These are phyloP conservation scores for Myxozyma monticola DNA, from an alignment of 805 yeast genomes.

Conservation along the genomic window DNA sequence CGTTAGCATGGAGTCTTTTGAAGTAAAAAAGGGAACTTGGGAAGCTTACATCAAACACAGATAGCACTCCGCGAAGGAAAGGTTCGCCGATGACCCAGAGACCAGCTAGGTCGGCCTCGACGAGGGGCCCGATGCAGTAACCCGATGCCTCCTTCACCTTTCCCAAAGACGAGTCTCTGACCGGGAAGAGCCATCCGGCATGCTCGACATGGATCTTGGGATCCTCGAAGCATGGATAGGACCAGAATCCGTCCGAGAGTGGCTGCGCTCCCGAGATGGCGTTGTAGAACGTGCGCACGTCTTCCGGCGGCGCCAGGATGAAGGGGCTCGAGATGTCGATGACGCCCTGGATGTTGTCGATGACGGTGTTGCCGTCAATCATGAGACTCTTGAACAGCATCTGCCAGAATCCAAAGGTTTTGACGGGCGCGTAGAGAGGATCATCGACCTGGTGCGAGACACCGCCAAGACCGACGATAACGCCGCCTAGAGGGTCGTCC, in stretches of 20 bases:
- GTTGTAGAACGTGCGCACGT: slow-evolving; percentile 27
- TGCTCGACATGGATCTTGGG: slow-evolving; percentile 29
- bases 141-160: slow-evolving; percentile 30
- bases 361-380: slow-evolving; percentile 25
- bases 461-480: slow-evolving; percentile 23
- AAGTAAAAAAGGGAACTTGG: too few species aligned
- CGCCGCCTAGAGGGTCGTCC: slow-evolving; percentile 15
- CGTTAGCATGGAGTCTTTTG: too few species aligned
- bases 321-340: slow-evolving; percentile 24
- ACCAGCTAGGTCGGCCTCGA: slow-evolving; percentile 28
- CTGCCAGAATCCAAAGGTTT: slow-evolving; percentile 30
- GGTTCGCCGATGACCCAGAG: slow-evolving; percentile 31
- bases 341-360: slow-evolving; percentile 29
- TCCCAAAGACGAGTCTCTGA: slow-evolving; percentile 23
- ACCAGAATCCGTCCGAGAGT: slow-evolving; percentile 28
- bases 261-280: slow-evolving; percentile 30
- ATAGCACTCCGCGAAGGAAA: slow-evolving; percentile 19
- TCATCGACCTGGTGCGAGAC: slow-evolving; percentile 22
- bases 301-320: slow-evolving; percentile 29
- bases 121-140: slow-evolving; percentile 28
- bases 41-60: slow-evolving; percentile 26
- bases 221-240: slow-evolving; percentile 27
- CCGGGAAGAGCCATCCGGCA: slow-evolving; percentile 30
- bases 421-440: slow-evolving; percentile 28
- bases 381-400: slow-evolving; percentile 24